These are phyloP conservation scores for Aureobasidium lini DNA, from an alignment of 2,329 filamentous ascomycete species.

Conservation along the genomic window DNA sequence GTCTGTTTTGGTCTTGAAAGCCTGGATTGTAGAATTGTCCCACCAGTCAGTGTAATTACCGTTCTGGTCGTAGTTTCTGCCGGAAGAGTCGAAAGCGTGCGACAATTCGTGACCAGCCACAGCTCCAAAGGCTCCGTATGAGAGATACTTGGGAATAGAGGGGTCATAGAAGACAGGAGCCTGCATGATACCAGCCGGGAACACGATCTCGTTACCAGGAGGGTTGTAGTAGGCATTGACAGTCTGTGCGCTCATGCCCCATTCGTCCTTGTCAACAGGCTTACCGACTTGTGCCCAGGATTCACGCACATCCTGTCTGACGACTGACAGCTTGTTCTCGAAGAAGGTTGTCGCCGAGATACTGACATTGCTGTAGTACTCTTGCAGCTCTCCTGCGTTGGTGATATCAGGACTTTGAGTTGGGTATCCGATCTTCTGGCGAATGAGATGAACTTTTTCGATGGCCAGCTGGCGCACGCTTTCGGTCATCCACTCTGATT, in stretches of 20 bases:
- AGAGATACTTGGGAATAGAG: constrained; percentile 55
- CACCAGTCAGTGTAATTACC: constrained; percentile 63
- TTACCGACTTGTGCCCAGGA: constrained; percentile 54
- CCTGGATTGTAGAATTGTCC: constrained; percentile 51
- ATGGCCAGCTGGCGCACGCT: constrained; percentile 53
- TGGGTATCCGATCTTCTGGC: constrained; percentile 62
- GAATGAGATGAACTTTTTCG: constrained; percentile 59
- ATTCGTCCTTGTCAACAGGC: constrained; percentile 53
- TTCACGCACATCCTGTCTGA: constrained; percentile 39
- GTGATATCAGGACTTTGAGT: constrained; percentile 41
- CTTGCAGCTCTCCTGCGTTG: constrained; percentile 47
- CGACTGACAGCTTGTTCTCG: constrained; percentile 47
- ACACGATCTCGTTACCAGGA: constrained; percentile 59
- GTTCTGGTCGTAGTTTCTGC: constrained; percentile 56
- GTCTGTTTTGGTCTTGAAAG: constrained; percentile 51
- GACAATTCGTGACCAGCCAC: constrained; percentile 63
- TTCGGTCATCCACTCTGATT: constrained; percentile 58
- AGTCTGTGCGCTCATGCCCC: constrained; percentile 50
- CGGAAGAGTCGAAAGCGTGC: constrained; percentile 62
- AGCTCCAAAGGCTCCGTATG: constrained; percentile 62
- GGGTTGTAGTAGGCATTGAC: constrained; percentile 58
- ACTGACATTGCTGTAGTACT: constrained; percentile 50
- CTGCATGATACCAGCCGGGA: constrained; percentile 64
- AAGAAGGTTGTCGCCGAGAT: constrained; percentile 49
- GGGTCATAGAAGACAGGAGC: constrained; percentile 55